Percentiles rank a stretch among this genome's conserved stretches.
phyloP scores from a whole-genome alignment of 768 basidiomycete species.

The Hygrocybe coccinea region DNA sequence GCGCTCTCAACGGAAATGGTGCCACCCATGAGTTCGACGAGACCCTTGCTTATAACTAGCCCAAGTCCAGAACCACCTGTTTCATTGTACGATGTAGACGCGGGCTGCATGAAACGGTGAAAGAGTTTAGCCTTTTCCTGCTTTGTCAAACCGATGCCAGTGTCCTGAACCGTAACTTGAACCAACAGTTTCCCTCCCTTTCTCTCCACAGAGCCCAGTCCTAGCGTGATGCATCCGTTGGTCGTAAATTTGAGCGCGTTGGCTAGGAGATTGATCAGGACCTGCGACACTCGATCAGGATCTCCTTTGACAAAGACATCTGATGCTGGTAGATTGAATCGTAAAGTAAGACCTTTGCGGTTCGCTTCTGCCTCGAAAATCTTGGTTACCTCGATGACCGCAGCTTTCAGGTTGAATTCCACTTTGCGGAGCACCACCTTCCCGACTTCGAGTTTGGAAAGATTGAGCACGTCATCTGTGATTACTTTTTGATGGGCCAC shows the following conservation, averaged over 20 bases:
- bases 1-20: constrained; percentile 7
- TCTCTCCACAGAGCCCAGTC: neutral
- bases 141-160: constrained; percentile 1
- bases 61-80: constrained; percentile 5
- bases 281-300: constrained; percentile 9
- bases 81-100: constrained; percentile 7
- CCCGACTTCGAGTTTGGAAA: constrained; percentile 7
- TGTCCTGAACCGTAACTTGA: constrained; percentile 1
- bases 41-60: constrained; percentile 8
- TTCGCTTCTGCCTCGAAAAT: constrained; percentile 8
- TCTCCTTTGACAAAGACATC: constrained; percentile 5
- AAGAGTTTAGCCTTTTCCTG: constrained; percentile 9
- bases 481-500: constrained; percentile 8
- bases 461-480: constrained; percentile 9
- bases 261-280: constrained; percentile 7
- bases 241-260: constrained; percentile 7
- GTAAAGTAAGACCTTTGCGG: constrained; percentile 4
- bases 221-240: constrained; percentile 4
- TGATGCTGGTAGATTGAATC: constrained; percentile 5
- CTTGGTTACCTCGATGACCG: constrained; percentile 1
- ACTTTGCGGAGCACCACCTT: constrained; percentile 7
- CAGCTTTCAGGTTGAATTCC: constrained; percentile 5
- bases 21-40: constrained; percentile 8
- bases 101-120: constrained; percentile 9
- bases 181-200: neutral